phyloP scores from a whole-genome alignment of 1,139 yeast genomes.

The Scheffersomyces illinoinensis region DNA sequence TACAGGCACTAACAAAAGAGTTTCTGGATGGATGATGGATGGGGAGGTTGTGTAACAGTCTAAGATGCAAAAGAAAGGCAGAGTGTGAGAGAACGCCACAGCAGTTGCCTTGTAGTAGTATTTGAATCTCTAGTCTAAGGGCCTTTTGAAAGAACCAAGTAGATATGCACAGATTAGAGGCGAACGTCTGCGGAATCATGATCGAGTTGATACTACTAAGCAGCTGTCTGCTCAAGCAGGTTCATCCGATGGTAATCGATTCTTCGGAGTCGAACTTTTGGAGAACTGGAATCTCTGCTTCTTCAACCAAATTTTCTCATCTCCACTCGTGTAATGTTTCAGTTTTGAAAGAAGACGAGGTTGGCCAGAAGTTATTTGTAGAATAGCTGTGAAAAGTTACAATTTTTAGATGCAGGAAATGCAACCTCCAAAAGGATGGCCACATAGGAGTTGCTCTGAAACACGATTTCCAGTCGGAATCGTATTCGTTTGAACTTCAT shows the following conservation, averaged over 20 bases:
- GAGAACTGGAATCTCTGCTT: no score
- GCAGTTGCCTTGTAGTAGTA: neutral
- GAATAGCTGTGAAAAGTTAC: neutral
- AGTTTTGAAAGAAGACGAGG: neutral
- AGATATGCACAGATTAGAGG: neutral
- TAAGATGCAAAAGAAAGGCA: no score
- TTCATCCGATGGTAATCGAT: neutral
- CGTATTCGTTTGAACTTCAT: neutral
- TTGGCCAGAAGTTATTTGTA: neutral
- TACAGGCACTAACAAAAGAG: neutral
- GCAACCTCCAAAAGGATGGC: neutral
- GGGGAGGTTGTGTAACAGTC: neutral
- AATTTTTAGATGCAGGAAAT: neutral
- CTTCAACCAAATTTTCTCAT: no score
- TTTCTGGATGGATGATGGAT: neutral
- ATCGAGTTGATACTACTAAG: neutral
- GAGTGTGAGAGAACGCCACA: neutral
- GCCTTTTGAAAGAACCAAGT: no score
- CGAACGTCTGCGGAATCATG: neutral
- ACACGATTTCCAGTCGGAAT: neutral
- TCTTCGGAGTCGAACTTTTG: neutral
- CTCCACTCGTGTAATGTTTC: neutral
- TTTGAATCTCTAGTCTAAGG: no score
- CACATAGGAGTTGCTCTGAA: neutral
- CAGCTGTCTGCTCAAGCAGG: neutral